Conservation (phyloP, 768 basidiomycete species). For the Rhodocollybia butyracea region DNA sequence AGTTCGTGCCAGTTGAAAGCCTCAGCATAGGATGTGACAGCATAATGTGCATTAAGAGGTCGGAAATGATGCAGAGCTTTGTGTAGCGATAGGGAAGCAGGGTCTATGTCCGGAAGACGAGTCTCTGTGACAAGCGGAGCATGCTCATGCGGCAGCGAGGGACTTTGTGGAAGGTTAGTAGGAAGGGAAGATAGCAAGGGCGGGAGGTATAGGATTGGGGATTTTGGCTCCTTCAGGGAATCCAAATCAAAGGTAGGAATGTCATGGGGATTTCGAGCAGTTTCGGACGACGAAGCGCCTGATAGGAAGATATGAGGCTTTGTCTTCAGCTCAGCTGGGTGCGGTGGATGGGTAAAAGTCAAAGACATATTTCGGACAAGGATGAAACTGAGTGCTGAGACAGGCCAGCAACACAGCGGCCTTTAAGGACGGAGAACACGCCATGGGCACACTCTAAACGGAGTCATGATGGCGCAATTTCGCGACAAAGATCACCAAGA, state of each 20-base stretch:
- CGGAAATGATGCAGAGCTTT: slow-evolving; percentile 78
- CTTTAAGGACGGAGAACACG: not conserved
- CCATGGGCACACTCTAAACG: not conserved
- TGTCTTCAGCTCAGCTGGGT: slow-evolving; percentile 15
- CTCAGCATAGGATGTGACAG: slow-evolving; percentile 56
- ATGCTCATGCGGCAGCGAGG: slow-evolving; percentile 23
- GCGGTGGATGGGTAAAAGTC: slow-evolving; percentile 30
- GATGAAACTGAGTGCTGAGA: not conserved
- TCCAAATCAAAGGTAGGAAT: slow-evolving; percentile 48
- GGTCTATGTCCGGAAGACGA: slow-evolving; percentile 82
- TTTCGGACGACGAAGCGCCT: not conserved
- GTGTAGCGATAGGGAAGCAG: slow-evolving; percentile 80
- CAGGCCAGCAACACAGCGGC: not conserved
- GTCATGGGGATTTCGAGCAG: slow-evolving; percentile 47
- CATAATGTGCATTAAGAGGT: slow-evolving; percentile 60
- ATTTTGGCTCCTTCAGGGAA: slow-evolving; percentile 30
- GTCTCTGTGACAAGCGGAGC: slow-evolving; percentile 63
- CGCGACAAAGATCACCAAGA: too few relatives aligned
- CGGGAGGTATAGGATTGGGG: slow-evolving; percentile 75
- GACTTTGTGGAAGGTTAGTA: slow-evolving; percentile 29
- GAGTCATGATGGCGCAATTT: slow-evolving; percentile 6
- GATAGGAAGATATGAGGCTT: not conserved
- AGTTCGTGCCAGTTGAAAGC: slow-evolving; percentile 91
- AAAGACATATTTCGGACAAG: not conserved
- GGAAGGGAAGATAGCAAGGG: slow-evolving; percentile 81